Percentiles rank a stretch among this genome's conserved stretches.
phyloP scores from a whole-genome alignment of 805 yeast species.

The Teunomyces barrocoloradensis region DNA sequence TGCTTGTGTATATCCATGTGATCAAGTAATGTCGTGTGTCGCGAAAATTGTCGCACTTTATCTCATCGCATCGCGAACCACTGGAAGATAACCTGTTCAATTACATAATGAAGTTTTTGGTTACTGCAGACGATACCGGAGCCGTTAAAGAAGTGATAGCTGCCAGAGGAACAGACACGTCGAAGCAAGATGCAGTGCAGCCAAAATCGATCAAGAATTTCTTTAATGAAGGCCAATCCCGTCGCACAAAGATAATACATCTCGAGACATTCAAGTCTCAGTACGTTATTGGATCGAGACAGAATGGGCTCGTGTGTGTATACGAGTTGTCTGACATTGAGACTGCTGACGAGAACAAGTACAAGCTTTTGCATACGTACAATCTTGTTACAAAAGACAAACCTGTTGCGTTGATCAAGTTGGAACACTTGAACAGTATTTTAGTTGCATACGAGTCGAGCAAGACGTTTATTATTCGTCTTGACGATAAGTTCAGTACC shows the following conservation, averaged over 20 bases:
- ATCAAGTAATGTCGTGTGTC: background rate
- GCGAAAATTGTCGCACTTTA: background rate
- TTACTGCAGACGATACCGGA: slow-evolving; percentile 67
- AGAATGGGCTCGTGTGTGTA: slow-evolving; percentile 41
- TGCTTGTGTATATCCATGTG: too few relatives aligned
- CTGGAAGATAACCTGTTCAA: background rate
- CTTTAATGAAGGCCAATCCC: slow-evolving; percentile 24
- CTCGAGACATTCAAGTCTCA: slow-evolving; percentile 28
- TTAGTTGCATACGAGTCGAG: slow-evolving; percentile 49
- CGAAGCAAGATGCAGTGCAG: slow-evolving; percentile 61
- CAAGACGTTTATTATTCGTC: slow-evolving; percentile 37
- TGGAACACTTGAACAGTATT: slow-evolving; percentile 28
- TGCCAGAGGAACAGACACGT: slow-evolving; percentile 73
- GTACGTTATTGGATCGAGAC: slow-evolving; percentile 41
- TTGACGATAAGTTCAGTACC: slow-evolving; percentile 27
- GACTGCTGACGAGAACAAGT: slow-evolving; percentile 33
- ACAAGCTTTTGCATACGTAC: slow-evolving; percentile 32
- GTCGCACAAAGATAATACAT: slow-evolving; percentile 33
- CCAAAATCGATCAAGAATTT: slow-evolving; percentile 54
- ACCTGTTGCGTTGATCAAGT: slow-evolving; percentile 32
- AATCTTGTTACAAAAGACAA: slow-evolving; percentile 23
- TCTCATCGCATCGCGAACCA: background rate
- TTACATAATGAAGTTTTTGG: slow-evolving; percentile 56
- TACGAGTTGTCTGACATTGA: slow-evolving; percentile 28
- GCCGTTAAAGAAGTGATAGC: slow-evolving; percentile 63